Evolutionary conservation across 192 early-diverging fungal genomes (phyloP).

Genomic region (Dimargaris cristalligena): DNA sequence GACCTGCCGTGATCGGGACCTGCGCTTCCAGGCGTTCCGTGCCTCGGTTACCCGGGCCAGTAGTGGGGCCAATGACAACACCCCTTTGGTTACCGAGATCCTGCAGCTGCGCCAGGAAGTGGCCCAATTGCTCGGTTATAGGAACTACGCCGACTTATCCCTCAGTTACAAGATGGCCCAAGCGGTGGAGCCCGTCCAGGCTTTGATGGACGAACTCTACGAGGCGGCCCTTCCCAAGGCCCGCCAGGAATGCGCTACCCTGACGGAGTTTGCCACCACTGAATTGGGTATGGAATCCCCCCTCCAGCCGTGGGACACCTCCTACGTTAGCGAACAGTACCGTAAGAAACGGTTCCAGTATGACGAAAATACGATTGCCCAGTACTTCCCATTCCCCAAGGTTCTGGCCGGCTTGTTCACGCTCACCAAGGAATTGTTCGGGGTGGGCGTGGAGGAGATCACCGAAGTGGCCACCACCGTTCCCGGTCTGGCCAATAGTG

Average conservation of each 20-base stretch:
- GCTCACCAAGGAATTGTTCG: constrained; percentile 30
- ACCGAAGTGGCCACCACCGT: constrained; percentile 2
- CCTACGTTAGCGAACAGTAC: constrained; percentile 31
- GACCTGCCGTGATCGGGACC: constrained; percentile 32
- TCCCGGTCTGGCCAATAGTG: neutral
- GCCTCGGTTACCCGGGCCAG: constrained; percentile 35
- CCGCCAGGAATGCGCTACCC: constrained; percentile 20
- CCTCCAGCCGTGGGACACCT: constrained; percentile 32
- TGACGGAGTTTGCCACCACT: constrained; percentile 28
- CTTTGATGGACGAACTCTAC: constrained; percentile 27
- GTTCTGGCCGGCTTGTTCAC: constrained; percentile 36
- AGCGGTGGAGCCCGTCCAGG: constrained; percentile 21
- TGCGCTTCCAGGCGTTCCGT: constrained; percentile 34
- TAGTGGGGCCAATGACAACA: constrained; percentile 29
- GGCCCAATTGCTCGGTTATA: constrained; percentile 28
- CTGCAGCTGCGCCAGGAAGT: constrained; percentile 32
- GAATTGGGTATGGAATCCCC: constrained; percentile 18
- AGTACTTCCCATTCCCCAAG: constrained; percentile 34
- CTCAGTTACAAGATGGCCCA: constrained; percentile 39
- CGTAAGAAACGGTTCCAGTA: constrained; percentile 32
- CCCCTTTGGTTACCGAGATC: constrained; percentile 36
- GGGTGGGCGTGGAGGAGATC: constrained; percentile 29
- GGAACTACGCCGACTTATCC: constrained; percentile 30
- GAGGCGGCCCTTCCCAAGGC: constrained; percentile 25
- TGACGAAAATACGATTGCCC: constrained; percentile 33